Percentiles rank a stretch among this genome's conserved stretches.
phyloP scores from a whole-genome alignment of 208 protist species.

The Sergeia podlipaevii region DNA sequence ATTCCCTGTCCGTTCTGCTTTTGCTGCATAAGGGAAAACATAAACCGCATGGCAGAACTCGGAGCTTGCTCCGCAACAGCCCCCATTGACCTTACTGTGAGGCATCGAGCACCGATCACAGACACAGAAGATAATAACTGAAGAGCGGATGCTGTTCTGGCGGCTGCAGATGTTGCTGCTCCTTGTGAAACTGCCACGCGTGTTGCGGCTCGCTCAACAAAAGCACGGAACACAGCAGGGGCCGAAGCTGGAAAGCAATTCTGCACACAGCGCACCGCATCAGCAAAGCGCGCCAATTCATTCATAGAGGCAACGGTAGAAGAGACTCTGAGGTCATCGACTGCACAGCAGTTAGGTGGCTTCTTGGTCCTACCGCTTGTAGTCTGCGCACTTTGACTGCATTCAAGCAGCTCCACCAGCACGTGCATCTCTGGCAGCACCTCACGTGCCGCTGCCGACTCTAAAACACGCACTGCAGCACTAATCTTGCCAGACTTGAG shows the following conservation, averaged over 20 bases:
- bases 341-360: too few species aligned
- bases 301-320: too few species aligned
- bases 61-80: too few species aligned
- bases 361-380: constrained; percentile 7
- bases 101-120: too few species aligned
- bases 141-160: too few species aligned
- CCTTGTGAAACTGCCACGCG: constrained; percentile 7
- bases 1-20: too few species aligned
- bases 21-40: too few species aligned
- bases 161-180: not conserved
- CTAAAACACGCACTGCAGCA: constrained; percentile 9
- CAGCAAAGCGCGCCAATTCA: not conserved
- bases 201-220: constrained; percentile 36
- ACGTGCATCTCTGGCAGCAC: constrained; percentile 46
- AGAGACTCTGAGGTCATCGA: too few species aligned
- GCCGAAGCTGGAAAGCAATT: constrained; percentile 23
- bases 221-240: constrained; percentile 47
- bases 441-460: constrained; percentile 9
- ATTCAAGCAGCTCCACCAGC: constrained; percentile 51
- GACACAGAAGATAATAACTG: too few species aligned
- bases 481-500: constrained; percentile 8
- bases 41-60: too few species aligned
- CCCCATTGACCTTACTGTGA: too few species aligned
- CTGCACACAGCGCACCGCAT: constrained; percentile 19
- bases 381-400: constrained; percentile 7